Percentiles rank a stretch among this genome's conserved stretches.
phyloP scores from a whole-genome alignment of 208 protist genomes.

The Tetramitus jugosus region DNA sequence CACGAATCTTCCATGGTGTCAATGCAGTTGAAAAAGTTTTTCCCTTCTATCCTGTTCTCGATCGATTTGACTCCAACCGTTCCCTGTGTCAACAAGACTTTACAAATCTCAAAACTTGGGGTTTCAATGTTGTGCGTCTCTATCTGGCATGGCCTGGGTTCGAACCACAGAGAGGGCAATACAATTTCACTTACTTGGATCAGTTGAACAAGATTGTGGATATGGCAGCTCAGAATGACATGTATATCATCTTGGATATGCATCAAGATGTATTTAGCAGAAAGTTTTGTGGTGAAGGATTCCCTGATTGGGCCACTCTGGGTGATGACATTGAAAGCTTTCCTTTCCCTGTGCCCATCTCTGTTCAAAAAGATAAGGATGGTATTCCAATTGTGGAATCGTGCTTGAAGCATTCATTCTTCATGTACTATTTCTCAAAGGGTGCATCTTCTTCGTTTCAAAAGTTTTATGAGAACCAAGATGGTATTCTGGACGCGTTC shows the following conservation, averaged over 20 bases:
- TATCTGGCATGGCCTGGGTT: slow-evolving; percentile 41
- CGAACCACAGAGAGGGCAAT: slow-evolving; percentile 30
- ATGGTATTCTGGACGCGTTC: slow-evolving; percentile 34
- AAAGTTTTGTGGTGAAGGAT: slow-evolving; percentile 35
- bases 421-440: slow-evolving; percentile 36
- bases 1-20: background rate
- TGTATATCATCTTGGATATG: slow-evolving; percentile 50
- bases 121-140: slow-evolving; percentile 41
- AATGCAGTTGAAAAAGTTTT: background rate
- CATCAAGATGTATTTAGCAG: slow-evolving; percentile 41
- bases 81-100: too few relatives aligned
- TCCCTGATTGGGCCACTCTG: slow-evolving; percentile 21
- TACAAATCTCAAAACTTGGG: background rate
- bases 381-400: slow-evolving; percentile 20
- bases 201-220: slow-evolving; percentile 31
- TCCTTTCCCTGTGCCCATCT: slow-evolving; percentile 7
- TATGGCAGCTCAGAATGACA: slow-evolving; percentile 24
- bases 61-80: background rate
- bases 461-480: slow-evolving; percentile 44
- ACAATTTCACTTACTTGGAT: slow-evolving; percentile 42
- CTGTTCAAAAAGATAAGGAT: background rate
- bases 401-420: slow-evolving; percentile 26
- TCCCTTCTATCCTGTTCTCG: background rate
- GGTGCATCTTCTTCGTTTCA: slow-evolving; percentile 31
- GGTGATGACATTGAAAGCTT: background rate